A percentile compares a stretch with the other conserved stretches of the same genome.
Conservation (phyloP, 2,329 filamentous ascomycete species). For the Penicillium glabrum region DNA sequence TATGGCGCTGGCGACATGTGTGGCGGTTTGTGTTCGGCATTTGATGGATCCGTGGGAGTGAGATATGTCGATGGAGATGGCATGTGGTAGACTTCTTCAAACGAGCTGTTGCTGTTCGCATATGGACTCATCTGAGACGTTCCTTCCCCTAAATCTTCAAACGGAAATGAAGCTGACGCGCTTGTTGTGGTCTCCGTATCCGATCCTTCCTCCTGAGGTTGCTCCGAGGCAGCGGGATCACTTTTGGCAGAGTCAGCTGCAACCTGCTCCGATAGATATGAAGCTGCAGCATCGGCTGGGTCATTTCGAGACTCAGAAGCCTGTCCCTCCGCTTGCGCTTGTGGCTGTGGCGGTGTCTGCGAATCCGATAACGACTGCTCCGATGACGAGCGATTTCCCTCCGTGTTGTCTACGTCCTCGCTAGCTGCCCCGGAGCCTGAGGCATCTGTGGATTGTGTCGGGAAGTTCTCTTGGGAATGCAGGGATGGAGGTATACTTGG, state of each 20-base stretch:
- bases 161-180: conserved; percentile 4
- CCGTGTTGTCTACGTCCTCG: neutral
- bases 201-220: conserved; percentile 19
- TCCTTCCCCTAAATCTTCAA: conserved; percentile 10
- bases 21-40: conserved; percentile 53
- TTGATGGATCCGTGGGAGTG: conserved; percentile 25
- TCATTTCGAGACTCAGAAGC: conserved; percentile 7
- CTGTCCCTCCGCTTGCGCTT: conserved; percentile 2
- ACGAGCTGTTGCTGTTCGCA: conserved; percentile 16
- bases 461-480: conserved; percentile 28
- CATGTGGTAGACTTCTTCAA: conserved; percentile 45
- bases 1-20: conserved; percentile 71
- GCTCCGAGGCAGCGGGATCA: conserved; percentile 18
- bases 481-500: conserved; percentile 40
- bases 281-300: conserved; percentile 8
- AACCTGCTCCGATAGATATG: conserved; percentile 14
- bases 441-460: conserved; percentile 9
- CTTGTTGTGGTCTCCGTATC: conserved; percentile 16
- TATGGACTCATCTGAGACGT: conserved; percentile 18
- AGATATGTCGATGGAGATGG: conserved; percentile 39
- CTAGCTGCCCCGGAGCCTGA: neutral
- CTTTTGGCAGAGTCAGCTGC: conserved; percentile 14
- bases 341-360: neutral
- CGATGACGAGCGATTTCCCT: neutral
- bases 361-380: conserved; percentile 16